These are phyloP conservation scores for Chloris gayana DNA, from an alignment of 176 grass and related monocot genomes.

Conservation along the genomic window DNA sequence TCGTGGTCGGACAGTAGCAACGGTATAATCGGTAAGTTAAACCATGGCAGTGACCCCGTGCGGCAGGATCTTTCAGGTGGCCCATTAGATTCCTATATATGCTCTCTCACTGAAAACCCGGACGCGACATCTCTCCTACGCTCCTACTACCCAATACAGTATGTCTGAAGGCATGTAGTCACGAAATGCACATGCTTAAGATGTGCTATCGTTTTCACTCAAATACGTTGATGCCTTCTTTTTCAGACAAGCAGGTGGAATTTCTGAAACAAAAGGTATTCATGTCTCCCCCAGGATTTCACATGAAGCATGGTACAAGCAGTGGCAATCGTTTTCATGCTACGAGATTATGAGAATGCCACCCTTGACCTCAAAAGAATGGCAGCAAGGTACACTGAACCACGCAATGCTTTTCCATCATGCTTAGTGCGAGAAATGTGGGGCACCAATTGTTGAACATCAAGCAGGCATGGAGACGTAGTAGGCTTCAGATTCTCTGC, in stretches of 20 bases:
- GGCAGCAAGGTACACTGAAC: too few species aligned
- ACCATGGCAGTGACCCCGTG: not conserved
- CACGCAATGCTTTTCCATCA: too few species aligned
- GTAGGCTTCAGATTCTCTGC: too few species aligned
- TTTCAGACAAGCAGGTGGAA: not conserved
- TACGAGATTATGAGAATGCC: too few species aligned
- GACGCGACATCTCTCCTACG: slow-evolving; percentile 1
- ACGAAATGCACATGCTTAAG: slow-evolving; percentile 15
- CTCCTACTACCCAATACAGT: too few species aligned
- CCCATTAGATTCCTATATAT: not conserved
- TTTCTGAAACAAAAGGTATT: not conserved
- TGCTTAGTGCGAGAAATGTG: too few species aligned
- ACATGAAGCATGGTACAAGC: not conserved
- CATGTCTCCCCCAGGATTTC: not conserved
- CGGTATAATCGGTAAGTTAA: too few species aligned
- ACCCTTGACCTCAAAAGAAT: too few species aligned
- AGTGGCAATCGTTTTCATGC: not conserved
- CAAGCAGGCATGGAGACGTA: not conserved
- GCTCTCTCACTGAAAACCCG: not conserved
- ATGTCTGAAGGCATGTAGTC: not conserved
- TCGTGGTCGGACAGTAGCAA: too few species aligned
- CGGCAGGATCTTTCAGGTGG: slow-evolving; percentile 23
- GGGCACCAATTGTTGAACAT: not conserved
- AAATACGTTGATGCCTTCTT: too few species aligned
- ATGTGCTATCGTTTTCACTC: not conserved